phyloP scores from a whole-genome alignment of 305 asterid species.

The Solanum hybrid region DNA sequence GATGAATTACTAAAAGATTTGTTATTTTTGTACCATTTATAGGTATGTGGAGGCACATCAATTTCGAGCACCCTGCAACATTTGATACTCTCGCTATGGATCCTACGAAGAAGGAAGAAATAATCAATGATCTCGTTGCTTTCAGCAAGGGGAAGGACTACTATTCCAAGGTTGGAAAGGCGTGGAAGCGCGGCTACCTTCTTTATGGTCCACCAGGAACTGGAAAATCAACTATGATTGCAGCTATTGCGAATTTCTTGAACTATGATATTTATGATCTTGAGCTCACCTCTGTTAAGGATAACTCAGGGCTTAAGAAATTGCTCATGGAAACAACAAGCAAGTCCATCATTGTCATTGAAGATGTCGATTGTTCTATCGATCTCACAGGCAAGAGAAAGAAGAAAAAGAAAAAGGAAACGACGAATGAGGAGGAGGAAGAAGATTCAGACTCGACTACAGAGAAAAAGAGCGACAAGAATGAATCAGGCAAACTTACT shows the following conservation, averaged over 20 bases:
- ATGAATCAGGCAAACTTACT: neutral
- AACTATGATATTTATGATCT: slow-evolving; percentile 8
- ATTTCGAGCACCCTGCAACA: slow-evolving; percentile 8
- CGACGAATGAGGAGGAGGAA: neutral
- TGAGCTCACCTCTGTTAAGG: slow-evolving; percentile 2
- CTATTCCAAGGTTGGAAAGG: slow-evolving; percentile 2
- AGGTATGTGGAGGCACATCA: slow-evolving; percentile 1
- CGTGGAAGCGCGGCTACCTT: slow-evolving; percentile 13
- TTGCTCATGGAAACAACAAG: slow-evolving; percentile 32
- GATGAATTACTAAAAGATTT: neutral
- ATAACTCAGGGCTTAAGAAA: neutral
- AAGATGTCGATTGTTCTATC: slow-evolving; percentile 49
- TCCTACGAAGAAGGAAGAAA: neutral
- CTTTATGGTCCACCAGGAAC: slow-evolving; percentile 13
- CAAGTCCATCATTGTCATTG: slow-evolving; percentile 43
- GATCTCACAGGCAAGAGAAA: slow-evolving; percentile 46
- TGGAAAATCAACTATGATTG: slow-evolving; percentile 13
- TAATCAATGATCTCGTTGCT: neutral
- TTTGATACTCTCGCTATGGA: slow-evolving; percentile 11
- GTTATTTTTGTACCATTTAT: neutral
- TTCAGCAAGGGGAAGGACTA: slow-evolving; percentile 8
- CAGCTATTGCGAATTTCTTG: slow-evolving; percentile 5
- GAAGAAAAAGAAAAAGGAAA: slow-evolving; percentile 1
- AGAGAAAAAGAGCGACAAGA: neutral
- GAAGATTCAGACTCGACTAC: neutral